phyloP scores from a whole-genome alignment of 495 filamentous ascomycete genomes.

The Penicillium egyptiacum region DNA sequence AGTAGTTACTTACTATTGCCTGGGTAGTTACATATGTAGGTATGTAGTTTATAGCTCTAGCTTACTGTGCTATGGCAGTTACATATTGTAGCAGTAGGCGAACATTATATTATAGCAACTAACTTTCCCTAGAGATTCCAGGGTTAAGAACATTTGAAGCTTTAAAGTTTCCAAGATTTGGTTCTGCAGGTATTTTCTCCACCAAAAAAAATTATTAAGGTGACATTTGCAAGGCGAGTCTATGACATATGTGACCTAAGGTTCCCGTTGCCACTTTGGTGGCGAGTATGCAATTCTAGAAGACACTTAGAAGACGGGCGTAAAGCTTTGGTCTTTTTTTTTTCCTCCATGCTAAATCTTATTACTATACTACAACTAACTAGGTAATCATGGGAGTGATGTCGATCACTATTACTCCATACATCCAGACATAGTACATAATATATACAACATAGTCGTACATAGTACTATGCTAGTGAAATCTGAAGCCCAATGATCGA shows the following conservation, averaged over 20 bases:
- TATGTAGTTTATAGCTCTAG: neutral
- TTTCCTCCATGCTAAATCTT: neutral
- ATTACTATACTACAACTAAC: neutral
- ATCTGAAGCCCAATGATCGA: slow-evolving; percentile 1
- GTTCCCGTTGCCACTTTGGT: slow-evolving; percentile 5
- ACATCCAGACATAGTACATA: too few relatives aligned
- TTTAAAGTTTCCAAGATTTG: too few relatives aligned
- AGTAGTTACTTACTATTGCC: too few relatives aligned
- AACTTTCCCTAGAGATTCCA: too few relatives aligned
- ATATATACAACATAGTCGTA: too few relatives aligned
- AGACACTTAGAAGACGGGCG: slow-evolving; percentile 28
- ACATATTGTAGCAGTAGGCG: too few relatives aligned
- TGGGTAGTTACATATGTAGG: neutral
- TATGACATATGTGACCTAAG: slow-evolving; percentile 3
- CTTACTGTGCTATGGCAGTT: too few relatives aligned
- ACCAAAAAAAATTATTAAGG: neutral
- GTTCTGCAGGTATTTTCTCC: neutral
- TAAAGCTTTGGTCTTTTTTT: neutral
- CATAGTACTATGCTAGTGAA: neutral
- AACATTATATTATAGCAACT: too few relatives aligned
- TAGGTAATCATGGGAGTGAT: neutral
- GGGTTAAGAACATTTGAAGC: too few relatives aligned
- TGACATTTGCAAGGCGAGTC: slow-evolving; percentile 1
- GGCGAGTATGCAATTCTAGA: slow-evolving; percentile 30
- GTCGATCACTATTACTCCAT: slow-evolving; percentile 1